Evolutionary conservation across 805 yeast species (phyloP).

Genomic region (Candida ponderosae): DNA sequence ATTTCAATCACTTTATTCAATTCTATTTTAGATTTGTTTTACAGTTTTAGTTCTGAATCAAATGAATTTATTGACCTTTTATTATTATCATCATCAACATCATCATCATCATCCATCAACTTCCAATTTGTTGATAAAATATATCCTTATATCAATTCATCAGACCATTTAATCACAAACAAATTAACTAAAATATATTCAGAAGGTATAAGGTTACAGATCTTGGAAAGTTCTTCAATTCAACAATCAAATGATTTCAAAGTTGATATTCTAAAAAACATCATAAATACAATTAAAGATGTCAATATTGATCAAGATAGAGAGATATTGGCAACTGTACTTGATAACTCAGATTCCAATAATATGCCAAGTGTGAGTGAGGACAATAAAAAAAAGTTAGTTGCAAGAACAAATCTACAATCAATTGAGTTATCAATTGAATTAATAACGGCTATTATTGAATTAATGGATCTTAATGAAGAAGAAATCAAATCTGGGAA

Average conservation of each 20-base stretch:
- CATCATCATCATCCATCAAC: slow-evolving; percentile 12
- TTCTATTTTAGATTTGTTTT: slow-evolving; percentile 46
- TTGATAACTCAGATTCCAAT: slow-evolving; percentile 24
- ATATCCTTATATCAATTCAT: slow-evolving; percentile 4
- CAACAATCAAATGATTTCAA: slow-evolving; percentile 12
- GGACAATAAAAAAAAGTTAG: slow-evolving; percentile 30
- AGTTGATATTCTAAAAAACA: slow-evolving; percentile 15
- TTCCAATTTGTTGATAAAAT: slow-evolving; percentile 9
- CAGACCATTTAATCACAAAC: slow-evolving; percentile 11
- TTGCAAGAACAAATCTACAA: slow-evolving; percentile 47
- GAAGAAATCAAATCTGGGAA: slow-evolving; percentile 2
- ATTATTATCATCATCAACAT: no score
- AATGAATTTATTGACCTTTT: slow-evolving; percentile 34
- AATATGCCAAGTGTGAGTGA: slow-evolving; percentile 18
- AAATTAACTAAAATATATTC: slow-evolving; percentile 25
- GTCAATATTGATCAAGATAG: slow-evolving; percentile 27
- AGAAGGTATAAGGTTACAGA: slow-evolving; percentile 31
- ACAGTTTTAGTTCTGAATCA: slow-evolving; percentile 55
- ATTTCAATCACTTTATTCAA: slow-evolving; percentile 39
- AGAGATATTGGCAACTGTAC: slow-evolving; percentile 14
- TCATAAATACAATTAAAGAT: slow-evolving; percentile 18
- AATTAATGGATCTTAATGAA: slow-evolving; percentile 32
- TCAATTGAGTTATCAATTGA: slow-evolving; percentile 69
- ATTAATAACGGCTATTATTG: slow-evolving; percentile 67
- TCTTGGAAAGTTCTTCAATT: slow-evolving; percentile 22